Base-by-base conservation (phyloP, 805 yeast species). In the Candida boleticola region DNA sequence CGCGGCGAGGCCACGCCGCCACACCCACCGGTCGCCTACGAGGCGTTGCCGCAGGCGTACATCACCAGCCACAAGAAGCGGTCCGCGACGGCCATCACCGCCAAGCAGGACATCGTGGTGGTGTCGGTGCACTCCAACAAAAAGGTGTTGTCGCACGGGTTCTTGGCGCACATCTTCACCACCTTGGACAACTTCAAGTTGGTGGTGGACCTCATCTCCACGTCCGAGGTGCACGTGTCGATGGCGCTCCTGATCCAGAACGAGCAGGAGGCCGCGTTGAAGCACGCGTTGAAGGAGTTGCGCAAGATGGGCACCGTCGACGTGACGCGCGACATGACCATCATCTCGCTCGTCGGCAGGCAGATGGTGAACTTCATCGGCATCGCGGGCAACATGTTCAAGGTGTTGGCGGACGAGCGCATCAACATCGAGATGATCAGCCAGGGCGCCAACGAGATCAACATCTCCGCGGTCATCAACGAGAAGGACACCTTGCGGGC, bases 381-480 rank as follows among this genome's bases (percentile, higher is more conserved):
- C 58, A 90, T 89, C 60, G 99, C 99, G 0, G 97, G 97, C 36
- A 83, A 89, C 51, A 92, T 92, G 96, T 93, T 93, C 71, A 82
- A 89, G 53, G 88, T 95, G 1, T 72, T 93, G 52, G 97, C 98
- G 5, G 90, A 87, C 57, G 95, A 92, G 55, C 78, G 79, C 36
- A 85, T 93, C 59, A 93, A 93, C 66, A 89, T 93, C 53, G 99
- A 93, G 66, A 93, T 93, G 99, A 93, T 93, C 66, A 80, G 89
- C 44, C 99, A 93, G 74, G 99, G 99, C 55, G 97, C 98, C 16
- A 92, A 92, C 58, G 99, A 93, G 67, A 93, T 93, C 58, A 93
- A 93, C 63, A 93, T 93, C 40, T 86, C 96, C 26, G 95, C 97
- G 50, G 99, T 93, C 40, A 89, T 93, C 47, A 86, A 85, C 49